These are phyloP conservation scores for Penicillium sp. DNA, from an alignment of 2,329 filamentous ascomycete genomes.

Conservation along the genomic window DNA sequence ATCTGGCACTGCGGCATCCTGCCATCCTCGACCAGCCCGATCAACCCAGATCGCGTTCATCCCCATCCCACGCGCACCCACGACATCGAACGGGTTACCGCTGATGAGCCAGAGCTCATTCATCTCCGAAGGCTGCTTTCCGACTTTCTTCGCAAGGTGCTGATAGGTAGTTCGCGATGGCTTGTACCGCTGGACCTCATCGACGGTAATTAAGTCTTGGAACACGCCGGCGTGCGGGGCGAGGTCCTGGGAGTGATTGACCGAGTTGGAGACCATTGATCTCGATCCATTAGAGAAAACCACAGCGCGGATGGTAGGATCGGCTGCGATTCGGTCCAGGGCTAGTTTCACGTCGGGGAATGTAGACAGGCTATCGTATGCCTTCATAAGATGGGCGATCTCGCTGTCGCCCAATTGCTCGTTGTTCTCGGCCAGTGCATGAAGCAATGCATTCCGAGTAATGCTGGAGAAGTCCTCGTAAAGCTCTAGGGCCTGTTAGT, in stretches of 20 bases:
- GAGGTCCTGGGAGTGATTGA: slow-evolving; percentile 60
- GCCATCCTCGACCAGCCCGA: slow-evolving; percentile 63
- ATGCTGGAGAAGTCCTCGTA: slow-evolving; percentile 66
- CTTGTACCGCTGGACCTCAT: slow-evolving; percentile 65
- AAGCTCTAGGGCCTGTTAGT: slow-evolving; percentile 47
- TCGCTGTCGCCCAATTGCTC: slow-evolving; percentile 49
- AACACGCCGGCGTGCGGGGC: slow-evolving; percentile 53
- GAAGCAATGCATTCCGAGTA: slow-evolving; percentile 62
- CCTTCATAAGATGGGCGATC: slow-evolving; percentile 58
- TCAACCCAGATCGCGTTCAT: slow-evolving; percentile 70
- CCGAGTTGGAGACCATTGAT: slow-evolving; percentile 63
- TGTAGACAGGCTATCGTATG: slow-evolving; percentile 65
- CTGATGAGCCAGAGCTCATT: slow-evolving; percentile 68
- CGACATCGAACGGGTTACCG: slow-evolving; percentile 72
- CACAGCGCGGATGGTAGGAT: slow-evolving; percentile 54
- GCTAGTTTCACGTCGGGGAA: slow-evolving; percentile 65
- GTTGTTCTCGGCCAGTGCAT: slow-evolving; percentile 63
- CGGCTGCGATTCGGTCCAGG: slow-evolving; percentile 51
- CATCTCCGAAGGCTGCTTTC: slow-evolving; percentile 48
- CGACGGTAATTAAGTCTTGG: slow-evolving; percentile 61
- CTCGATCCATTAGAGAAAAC: slow-evolving; percentile 72
- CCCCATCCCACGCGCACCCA: slow-evolving; percentile 64
- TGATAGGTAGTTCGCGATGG: slow-evolving; percentile 64
- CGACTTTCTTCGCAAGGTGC: slow-evolving; percentile 57
- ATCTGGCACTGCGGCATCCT: slow-evolving; percentile 59